A percentile compares a stretch with the other conserved stretches of the same genome.
Conservation (phyloP, 805 yeast genomes). For the Clavispora asparagi region DNA sequence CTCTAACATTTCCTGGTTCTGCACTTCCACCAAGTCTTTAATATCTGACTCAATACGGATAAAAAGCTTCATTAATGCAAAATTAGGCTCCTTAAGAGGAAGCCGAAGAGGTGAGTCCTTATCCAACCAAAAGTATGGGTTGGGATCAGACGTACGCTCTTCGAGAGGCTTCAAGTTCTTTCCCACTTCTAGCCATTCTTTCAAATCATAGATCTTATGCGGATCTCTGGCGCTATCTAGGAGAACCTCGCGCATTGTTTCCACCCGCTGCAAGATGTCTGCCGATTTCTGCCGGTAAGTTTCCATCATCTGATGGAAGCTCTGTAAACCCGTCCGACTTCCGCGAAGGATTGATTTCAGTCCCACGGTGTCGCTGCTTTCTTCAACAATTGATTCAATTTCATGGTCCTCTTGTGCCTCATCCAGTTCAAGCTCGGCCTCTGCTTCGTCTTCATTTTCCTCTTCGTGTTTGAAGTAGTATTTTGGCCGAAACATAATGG, state of each 20-base stretch:
- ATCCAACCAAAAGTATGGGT: conserved; percentile 56
- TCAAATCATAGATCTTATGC: conserved; percentile 38
- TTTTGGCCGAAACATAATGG: not conserved
- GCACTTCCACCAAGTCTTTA: conserved; percentile 4
- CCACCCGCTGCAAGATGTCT: conserved; percentile 12
- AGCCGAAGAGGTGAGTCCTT: conserved; percentile 62
- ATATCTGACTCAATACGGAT: conserved; percentile 20
- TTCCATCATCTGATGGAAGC: not conserved
- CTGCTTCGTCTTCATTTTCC: not conserved
- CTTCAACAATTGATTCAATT: not conserved
- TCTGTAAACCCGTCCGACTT: not conserved
- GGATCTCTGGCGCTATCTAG: conserved; percentile 37
- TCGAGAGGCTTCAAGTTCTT: conserved; percentile 22
- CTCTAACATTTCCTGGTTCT: not conserved
- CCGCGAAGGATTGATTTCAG: not conserved
- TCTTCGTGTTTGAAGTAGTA: not conserved
- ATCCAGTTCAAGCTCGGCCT: not conserved
- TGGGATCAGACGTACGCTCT: not conserved
- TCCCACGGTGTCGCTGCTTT: not conserved
- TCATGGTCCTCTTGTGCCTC: not conserved
- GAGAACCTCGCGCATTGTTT: conserved; percentile 24
- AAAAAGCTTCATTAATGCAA: conserved; percentile 40
- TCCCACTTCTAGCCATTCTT: conserved; percentile 47
- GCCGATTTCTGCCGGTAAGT: not conserved
- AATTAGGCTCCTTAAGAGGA: conserved; percentile 67